Evolutionary conservation across 179 eudicot genomes (phyloP).

Genomic region (Corrigiola litoralis): DNA sequence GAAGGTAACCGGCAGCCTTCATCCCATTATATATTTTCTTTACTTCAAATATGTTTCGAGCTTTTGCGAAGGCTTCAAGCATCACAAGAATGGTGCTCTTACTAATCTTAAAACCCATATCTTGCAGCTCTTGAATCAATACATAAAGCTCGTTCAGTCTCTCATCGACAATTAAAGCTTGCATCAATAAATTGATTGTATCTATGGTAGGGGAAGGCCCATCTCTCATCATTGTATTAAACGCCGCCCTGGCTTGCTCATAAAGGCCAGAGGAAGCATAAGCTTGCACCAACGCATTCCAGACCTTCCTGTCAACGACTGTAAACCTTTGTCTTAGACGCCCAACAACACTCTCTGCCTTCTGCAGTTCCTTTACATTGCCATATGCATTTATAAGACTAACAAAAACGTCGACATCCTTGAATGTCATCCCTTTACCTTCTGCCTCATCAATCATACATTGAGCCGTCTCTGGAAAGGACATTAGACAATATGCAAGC

Average conservation of each 20-base stretch:
- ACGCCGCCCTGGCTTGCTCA: conserved; percentile 98
- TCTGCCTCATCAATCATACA: conserved; percentile 56
- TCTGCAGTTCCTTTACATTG: conserved; percentile 52
- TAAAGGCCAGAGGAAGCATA: conserved; percentile 77
- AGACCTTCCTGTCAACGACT: conserved; percentile 67
- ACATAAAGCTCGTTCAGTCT: conserved; percentile 84
- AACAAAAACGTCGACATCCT: conserved; percentile 48
- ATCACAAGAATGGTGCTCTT: conserved; percentile 84
- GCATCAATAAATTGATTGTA: conserved; percentile 68
- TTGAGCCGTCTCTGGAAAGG: conserved; percentile 88
- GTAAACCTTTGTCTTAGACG: conserved; percentile 52
- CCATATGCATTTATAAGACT: conserved; percentile 76
- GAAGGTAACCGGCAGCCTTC: conserved; percentile 96
- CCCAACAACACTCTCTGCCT: conserved; percentile 73
- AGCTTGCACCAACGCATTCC: conserved; percentile 75
- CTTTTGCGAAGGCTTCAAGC: conserved; percentile 91
- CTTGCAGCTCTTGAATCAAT: conserved; percentile 87
- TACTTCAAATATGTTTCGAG: conserved; percentile 87
- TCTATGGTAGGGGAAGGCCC: conserved; percentile 92
- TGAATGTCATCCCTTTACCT: conserved; percentile 38
- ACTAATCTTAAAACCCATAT: conserved; percentile 94
- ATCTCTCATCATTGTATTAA: conserved; percentile 97
- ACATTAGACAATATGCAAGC: conserved; percentile 67
- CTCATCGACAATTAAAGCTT: conserved; percentile 74
- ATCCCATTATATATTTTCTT: conserved; percentile 90